These are phyloP conservation scores for Phallus indusiatus DNA, from an alignment of 768 basidiomycete species.

Conservation along the genomic window DNA sequence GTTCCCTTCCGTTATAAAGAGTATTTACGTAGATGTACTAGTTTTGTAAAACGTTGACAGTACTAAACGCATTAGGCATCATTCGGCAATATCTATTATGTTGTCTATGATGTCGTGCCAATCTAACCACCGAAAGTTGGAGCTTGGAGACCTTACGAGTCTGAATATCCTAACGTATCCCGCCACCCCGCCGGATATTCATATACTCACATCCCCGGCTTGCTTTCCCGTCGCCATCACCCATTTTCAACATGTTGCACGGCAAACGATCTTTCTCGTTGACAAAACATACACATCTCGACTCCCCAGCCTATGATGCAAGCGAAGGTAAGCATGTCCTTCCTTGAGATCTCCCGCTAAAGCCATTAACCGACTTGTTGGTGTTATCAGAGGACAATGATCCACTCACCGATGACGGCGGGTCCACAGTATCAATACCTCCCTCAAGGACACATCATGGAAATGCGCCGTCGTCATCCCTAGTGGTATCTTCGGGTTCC, in stretches of 20 bases:
- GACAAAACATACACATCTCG: conserved; percentile 45
- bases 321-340: conserved; percentile 16
- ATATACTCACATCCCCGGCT: no score
- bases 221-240: no score
- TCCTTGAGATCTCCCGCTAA: background rate
- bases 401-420: conserved; percentile 69
- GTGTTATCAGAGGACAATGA: conserved; percentile 63
- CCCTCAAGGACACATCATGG: conserved; percentile 15
- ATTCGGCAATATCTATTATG: no score
- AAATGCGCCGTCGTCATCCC: conserved; percentile 16
- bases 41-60: no score
- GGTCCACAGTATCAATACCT: conserved; percentile 37
- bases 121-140: no score
- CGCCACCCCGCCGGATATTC: no score
- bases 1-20: no score
- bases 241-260: conserved; percentile 10
- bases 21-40: no score
- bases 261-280: conserved; percentile 56
- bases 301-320: conserved; percentile 75
- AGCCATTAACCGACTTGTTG: conserved; percentile 19
- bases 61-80: no score
- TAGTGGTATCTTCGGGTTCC: conserved; percentile 7
- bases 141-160: no score
- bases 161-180: no score
- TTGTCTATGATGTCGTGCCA: no score